Evolutionary conservation across 495 filamentous ascomycete species (phyloP).

Genomic region (Penicillium simplicissimum): DNA sequence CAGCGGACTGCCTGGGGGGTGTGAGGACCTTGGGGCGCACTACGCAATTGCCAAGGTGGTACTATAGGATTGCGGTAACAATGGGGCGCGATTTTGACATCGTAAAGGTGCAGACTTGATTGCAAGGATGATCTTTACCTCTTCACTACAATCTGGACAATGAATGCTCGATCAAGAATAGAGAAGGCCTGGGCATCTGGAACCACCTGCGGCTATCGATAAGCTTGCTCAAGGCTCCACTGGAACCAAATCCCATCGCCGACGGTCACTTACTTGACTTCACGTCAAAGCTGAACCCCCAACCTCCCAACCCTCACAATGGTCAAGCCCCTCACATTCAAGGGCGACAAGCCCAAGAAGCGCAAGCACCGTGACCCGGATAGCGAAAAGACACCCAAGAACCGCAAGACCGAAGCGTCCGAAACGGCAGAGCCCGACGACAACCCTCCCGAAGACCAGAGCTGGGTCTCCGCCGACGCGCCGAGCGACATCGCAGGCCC

Average conservation of each 20-base stretch:
- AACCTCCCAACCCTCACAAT: slow-evolving; percentile 32
- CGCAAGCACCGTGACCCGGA: slow-evolving; percentile 60
- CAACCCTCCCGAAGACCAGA: slow-evolving; percentile 62
- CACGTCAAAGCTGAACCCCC: slow-evolving; percentile 1
- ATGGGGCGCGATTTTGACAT: not conserved
- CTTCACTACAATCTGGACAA: too few species aligned
- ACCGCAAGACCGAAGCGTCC: slow-evolving; percentile 34
- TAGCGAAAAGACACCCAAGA: slow-evolving; percentile 43
- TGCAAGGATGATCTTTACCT: too few species aligned
- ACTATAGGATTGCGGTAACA: not conserved
- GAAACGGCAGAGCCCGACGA: slow-evolving; percentile 36
- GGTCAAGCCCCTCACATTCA: slow-evolving; percentile 87
- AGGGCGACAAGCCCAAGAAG: slow-evolving; percentile 95
- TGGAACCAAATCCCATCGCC: not conserved
- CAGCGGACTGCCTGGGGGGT: not conserved
- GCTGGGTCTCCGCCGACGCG: slow-evolving; percentile 85
- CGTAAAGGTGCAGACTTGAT: too few species aligned
- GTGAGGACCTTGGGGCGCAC: slow-evolving; percentile 2
- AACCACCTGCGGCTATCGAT: not conserved
- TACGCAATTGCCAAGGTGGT: not conserved
- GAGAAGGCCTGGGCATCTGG: too few species aligned
- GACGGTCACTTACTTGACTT: not conserved
- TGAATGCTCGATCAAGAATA: too few species aligned
- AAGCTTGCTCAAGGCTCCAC: not conserved
- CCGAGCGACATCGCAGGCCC: slow-evolving; percentile 79